These are phyloP conservation scores for Penicillium pulvis DNA, from an alignment of 495 filamentous ascomycete genomes.

Conservation along the genomic window DNA sequence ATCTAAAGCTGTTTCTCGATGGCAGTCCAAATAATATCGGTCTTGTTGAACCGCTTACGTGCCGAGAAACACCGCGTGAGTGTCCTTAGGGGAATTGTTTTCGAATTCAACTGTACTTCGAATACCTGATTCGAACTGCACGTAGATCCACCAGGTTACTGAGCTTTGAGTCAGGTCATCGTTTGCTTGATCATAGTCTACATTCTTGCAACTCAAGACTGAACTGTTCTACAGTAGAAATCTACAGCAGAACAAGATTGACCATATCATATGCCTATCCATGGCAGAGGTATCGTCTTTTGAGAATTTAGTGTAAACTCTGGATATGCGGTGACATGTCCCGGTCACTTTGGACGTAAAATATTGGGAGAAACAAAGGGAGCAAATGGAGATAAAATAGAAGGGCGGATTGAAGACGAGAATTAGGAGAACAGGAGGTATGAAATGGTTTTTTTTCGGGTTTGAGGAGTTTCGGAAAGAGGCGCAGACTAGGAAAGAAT, in stretches of 20 bases:
- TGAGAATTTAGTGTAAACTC: conserved; percentile 18
- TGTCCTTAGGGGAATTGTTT: too few relatives aligned
- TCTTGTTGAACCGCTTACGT: conserved; percentile 21
- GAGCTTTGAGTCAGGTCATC: too few relatives aligned
- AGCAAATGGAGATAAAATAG: conserved; percentile 17
- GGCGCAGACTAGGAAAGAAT: conserved; percentile 8
- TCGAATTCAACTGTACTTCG: too few relatives aligned
- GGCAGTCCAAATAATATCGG: conserved; percentile 24
- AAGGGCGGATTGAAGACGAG: conserved; percentile 13
- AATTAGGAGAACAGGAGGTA: conserved; percentile 22
- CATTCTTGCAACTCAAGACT: too few relatives aligned
- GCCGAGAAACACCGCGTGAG: too few relatives aligned
- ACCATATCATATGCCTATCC: conserved; percentile 17
- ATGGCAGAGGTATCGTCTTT: conserved; percentile 16
- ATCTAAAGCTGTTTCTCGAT: conserved; percentile 23
- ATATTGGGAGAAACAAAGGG: conserved; percentile 18
- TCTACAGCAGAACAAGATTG: neutral
- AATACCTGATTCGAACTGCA: too few relatives aligned
- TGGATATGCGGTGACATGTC: conserved; percentile 18
- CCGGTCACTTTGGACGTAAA: conserved; percentile 17
- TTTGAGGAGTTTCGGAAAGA: conserved; percentile 12
- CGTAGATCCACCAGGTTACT: too few relatives aligned
- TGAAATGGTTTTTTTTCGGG: conserved; percentile 20
- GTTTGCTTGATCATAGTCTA: too few relatives aligned
- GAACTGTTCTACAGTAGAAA: neutral